Evolutionary conservation across 331 rosid species (phyloP).

Genomic region (Malus hybrid): DNA sequence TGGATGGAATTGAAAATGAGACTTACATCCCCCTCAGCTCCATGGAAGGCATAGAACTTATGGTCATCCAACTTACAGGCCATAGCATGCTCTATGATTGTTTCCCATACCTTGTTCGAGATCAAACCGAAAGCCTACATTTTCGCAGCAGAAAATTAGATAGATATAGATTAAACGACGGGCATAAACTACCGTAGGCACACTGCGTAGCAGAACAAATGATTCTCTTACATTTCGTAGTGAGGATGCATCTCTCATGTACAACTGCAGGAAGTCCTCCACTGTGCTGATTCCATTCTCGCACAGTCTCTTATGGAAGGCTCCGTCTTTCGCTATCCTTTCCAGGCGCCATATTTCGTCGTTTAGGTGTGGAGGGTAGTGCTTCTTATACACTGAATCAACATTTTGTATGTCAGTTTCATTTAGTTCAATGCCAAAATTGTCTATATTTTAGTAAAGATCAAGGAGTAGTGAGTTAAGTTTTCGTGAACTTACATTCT

Average conservation of each 20-base stretch:
- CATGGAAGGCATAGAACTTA: not conserved
- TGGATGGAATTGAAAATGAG: not conserved
- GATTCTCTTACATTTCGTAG: slow-evolving; percentile 39
- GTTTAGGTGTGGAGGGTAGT: slow-evolving; percentile 44
- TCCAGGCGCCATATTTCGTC: slow-evolving; percentile 69
- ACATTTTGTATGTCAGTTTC: slow-evolving; percentile 3
- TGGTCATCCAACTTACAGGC: slow-evolving; percentile 27
- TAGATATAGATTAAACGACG: not conserved
- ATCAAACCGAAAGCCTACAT: slow-evolving; percentile 39
- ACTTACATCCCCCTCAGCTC: not conserved
- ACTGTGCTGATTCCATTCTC: slow-evolving; percentile 26
- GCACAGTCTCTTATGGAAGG: slow-evolving; percentile 25
- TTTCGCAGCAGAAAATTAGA: slow-evolving; percentile 1
- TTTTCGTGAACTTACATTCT: slow-evolving; percentile 47
- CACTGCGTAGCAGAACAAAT: not conserved
- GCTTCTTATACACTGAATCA: slow-evolving; percentile 55
- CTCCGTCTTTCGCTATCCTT: slow-evolving; percentile 52
- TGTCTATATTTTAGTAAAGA: not conserved
- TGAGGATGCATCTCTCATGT: slow-evolving; percentile 18
- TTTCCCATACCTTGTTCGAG: slow-evolving; percentile 28
- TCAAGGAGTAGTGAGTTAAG: not conserved
- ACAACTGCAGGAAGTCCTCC: slow-evolving; percentile 37
- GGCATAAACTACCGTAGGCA: not conserved
- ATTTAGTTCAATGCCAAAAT: not conserved
- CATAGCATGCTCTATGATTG: slow-evolving; percentile 44